Evolutionary conservation across 2,329 filamentous ascomycete genomes (phyloP), one percentile per base, ranked within the genome.

Genomic region (Dryadomyces sulphureus): DNA sequence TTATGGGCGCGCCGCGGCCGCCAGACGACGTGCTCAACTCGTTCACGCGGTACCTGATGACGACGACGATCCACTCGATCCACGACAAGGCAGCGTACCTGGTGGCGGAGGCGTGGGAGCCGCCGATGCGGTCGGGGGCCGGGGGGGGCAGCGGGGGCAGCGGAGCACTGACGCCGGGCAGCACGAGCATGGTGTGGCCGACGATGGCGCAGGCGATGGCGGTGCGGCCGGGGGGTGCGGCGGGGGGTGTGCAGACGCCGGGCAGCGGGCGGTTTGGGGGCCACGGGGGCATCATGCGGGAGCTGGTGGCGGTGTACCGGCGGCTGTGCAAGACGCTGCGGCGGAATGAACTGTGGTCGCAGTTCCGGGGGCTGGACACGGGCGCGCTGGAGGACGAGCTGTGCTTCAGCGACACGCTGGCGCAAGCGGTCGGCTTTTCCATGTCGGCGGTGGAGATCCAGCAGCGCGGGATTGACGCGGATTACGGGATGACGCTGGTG

Each of bases 371-470:
- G 38, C 52, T 60, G 14, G 49, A 51, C 45, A 19, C 55, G 51
- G 54, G 53, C 2, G 52, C 51, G 19, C 41, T 56, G 35, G 55
- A 57, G 16, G 65, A 69, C 43, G 67, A 75, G 47, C 59, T 81
- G 5, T 65, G 63, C 46, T 64, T 61, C 20, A 74, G 72, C 48
- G 79, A 84, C 54, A 72, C 73, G 1, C 62, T 88, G 11, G 73
- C 79, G 14, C 70, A 72, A 48, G 69, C 78, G 2, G 77, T 95
- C 14, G 90, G 86, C 2, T 87, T 80, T 59, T 90, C 89, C 0
- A 88, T 98, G 48, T 81, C 88, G 8, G 80, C 88, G 0, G 79
- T 85, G 4, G 92, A 98, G 63, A 94, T 96, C 53, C 81, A 89
- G 52, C 88, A 95, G 60, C 82, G 92, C 54, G 92, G 92, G 7